Percentiles rank a stretch among this genome's conserved stretches.
Conservation (phyloP, 306 rosid species). For the Benincasa hispida region DNA sequence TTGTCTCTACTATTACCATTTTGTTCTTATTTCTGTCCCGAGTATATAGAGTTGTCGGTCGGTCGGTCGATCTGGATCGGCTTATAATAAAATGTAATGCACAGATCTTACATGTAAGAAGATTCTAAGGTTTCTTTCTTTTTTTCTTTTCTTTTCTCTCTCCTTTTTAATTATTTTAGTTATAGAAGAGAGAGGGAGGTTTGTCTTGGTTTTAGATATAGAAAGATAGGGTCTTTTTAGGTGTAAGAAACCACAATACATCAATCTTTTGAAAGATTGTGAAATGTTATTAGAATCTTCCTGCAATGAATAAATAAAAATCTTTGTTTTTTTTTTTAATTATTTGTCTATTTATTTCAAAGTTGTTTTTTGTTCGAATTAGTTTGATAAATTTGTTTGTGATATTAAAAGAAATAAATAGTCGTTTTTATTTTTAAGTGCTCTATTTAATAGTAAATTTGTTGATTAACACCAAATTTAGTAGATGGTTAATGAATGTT, state of each 20-base stretch:
- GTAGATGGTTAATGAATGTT: too few species aligned
- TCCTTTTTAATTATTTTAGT: neutral
- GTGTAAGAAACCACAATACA: neutral
- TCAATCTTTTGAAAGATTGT: neutral
- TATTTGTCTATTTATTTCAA: too few species aligned
- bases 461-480: too few species aligned
- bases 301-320: neutral
- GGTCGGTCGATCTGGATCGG: neutral
- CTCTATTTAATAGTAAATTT: too few species aligned
- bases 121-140: neutral
- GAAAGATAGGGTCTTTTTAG: neutral
- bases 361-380: too few species aligned
- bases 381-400: too few species aligned
- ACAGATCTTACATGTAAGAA: neutral
- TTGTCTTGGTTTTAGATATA: neutral
- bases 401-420: too few species aligned
- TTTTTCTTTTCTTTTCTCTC: too few species aligned
- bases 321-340: too few species aligned
- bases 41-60: neutral
- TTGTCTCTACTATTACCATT: neutral
- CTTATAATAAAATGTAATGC: neutral
- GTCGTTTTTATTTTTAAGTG: too few species aligned
- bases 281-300: neutral
- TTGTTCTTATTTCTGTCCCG: too few species aligned
- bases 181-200: neutral